phyloP scores from a whole-genome alignment of 257 asterid species.

The Jasminum sambac region DNA sequence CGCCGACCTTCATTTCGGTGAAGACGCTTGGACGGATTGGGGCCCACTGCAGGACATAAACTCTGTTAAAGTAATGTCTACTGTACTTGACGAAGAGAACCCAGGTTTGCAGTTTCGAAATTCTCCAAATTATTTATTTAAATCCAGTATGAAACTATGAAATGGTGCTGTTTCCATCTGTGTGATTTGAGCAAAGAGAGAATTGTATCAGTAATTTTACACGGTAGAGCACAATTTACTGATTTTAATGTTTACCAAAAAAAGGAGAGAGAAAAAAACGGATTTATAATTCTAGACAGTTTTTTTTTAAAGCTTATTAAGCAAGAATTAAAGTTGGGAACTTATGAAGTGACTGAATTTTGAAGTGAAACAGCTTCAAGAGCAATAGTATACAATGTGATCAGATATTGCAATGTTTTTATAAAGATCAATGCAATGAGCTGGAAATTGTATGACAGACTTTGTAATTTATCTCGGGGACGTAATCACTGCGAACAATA shows the following conservation, averaged over 20 bases:
- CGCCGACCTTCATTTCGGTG: constrained; percentile 94
- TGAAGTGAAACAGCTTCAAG: not conserved
- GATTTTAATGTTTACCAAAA: too few relatives aligned
- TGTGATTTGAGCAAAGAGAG: too few relatives aligned
- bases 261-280: too few relatives aligned
- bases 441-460: constrained; percentile 42
- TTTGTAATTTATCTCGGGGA: constrained; percentile 91
- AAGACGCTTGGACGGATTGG: constrained; percentile 80
- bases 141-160: too few relatives aligned
- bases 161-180: too few relatives aligned
- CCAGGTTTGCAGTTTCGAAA: constrained; percentile 48
- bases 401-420: not conserved
- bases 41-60: constrained; percentile 74
- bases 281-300: too few relatives aligned
- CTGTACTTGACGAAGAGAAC: constrained; percentile 59
- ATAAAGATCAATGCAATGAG: not conserved
- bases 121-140: too few relatives aligned
- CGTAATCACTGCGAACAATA: constrained; percentile 78
- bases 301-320: too few relatives aligned
- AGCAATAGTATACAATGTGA: not conserved
- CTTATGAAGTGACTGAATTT: not conserved
- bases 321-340: not conserved
- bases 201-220: not conserved
- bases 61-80: constrained; percentile 62
- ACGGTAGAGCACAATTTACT: not conserved